Base-by-base conservation (phyloP, 192 early-diverging fungal species). In the Phlyctochytrium bullatum region DNA sequence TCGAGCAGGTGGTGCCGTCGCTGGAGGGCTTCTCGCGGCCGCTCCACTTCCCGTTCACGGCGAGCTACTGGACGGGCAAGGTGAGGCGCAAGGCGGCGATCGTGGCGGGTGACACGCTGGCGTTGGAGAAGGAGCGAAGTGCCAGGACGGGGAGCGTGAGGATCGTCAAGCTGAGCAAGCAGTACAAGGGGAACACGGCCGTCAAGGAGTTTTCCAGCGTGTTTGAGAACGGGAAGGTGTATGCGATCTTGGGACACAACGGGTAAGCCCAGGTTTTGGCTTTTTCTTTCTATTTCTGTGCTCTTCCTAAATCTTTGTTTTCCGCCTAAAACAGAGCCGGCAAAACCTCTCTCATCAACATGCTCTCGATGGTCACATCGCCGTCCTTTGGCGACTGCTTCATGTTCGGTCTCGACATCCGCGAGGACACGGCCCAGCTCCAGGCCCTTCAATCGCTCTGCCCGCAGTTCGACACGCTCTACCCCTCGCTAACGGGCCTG, bases 391-490 rank as follows among this genome's bases (percentile, higher is more conserved):
- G 89, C 50, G 78, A 82, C 64, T 88, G 88, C 12, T 77, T 64
- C 34, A 70, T 91, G 36, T 80, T 80, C 52, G 82, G 82, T 0
- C 78, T 73, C 60, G 80, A 88, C 62, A 72, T 89, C 47, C 61
- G 59, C n/a, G 79, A 57, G 23, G 36, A 77, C 66, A 80, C 84
- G 73, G 66, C 73, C 20, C 35, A 69, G 59, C 86, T 89, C 52
- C 86, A 85, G 25, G 74, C 76, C 10, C 78, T 77, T 52, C 88
- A 89, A 50, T 86, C 88, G 17, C 76, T 91, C n/a, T 91, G 89
- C 64, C 89, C 90, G 28, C 71, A 89, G 74, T 86, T 90, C 54
- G 88, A 89, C 57, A 76, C 88, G 47, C 59, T 90, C n/a, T 90
- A 83, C 65, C 72, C 76, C 27, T 78, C 86, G n/a, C 53, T 90